A percentile compares a stretch with the other conserved stretches of the same genome.
These are phyloP conservation scores for Coccinonectria pachysandricola DNA, from an alignment of 2,329 filamentous ascomycete species.

Conservation along the genomic window DNA sequence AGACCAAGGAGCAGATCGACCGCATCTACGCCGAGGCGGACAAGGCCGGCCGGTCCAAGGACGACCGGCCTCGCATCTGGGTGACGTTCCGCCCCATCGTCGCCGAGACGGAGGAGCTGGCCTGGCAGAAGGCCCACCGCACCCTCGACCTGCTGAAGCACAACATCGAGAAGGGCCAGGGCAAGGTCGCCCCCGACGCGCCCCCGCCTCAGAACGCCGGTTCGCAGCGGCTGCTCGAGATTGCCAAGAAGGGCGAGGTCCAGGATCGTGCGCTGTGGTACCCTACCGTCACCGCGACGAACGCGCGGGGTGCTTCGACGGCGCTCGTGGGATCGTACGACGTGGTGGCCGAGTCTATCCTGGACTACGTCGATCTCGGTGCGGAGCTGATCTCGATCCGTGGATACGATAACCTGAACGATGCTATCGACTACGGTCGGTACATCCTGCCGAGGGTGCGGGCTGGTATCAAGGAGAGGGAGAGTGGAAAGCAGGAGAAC, in stretches of 20 bases:
- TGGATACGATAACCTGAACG: slow-evolving; percentile 51
- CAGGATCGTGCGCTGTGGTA: slow-evolving; percentile 55
- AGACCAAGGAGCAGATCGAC: slow-evolving; percentile 53
- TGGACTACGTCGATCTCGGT: slow-evolving; percentile 48
- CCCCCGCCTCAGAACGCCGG: slow-evolving; percentile 44
- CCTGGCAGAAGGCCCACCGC: slow-evolving; percentile 49
- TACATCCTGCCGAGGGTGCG: slow-evolving; percentile 43
- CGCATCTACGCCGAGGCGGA: slow-evolving; percentile 47
- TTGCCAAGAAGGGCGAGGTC: slow-evolving; percentile 44
- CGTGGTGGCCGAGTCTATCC: slow-evolving; percentile 41
- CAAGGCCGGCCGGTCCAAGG: slow-evolving; percentile 38
- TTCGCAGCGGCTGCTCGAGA: slow-evolving; percentile 47
- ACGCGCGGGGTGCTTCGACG: slow-evolving; percentile 48
- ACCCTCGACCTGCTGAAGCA: slow-evolving; percentile 41
- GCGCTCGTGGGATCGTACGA: slow-evolving; percentile 45
- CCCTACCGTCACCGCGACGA: slow-evolving; percentile 50
- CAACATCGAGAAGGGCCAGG: slow-evolving; percentile 27
- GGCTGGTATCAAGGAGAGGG: slow-evolving; percentile 14
- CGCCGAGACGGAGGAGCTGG: slow-evolving; percentile 51
- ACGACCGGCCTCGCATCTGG: slow-evolving; percentile 49
- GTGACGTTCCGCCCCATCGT: slow-evolving; percentile 53
- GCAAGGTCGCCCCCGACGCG: slow-evolving; percentile 14
- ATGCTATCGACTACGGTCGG: slow-evolving; percentile 48
- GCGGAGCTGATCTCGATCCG: slow-evolving; percentile 49
- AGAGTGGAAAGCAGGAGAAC: too few species aligned